Percentiles rank a stretch among this genome's conserved stretches.
These are phyloP conservation scores for Metschnikowia baotianmanensis DNA, from an alignment of 805 yeast species.

Conservation along the genomic window DNA sequence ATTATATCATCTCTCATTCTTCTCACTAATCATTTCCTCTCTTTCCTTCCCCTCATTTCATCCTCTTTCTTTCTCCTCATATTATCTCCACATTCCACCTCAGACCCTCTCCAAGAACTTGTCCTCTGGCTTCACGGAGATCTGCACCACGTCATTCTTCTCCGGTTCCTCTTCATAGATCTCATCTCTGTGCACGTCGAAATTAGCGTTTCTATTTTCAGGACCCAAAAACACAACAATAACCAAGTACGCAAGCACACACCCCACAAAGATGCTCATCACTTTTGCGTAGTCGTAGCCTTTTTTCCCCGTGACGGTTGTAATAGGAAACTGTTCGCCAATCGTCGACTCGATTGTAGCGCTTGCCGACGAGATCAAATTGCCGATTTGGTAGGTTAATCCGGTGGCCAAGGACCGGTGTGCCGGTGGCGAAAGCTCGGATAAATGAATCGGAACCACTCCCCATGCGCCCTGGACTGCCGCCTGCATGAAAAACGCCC, in stretches of 20 bases:
- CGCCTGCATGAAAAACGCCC: slow-evolving; percentile 61
- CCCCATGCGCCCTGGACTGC: slow-evolving; percentile 78
- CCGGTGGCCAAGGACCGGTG: slow-evolving; percentile 15
- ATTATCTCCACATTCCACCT: no score
- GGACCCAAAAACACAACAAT: slow-evolving; percentile 56
- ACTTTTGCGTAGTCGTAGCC: slow-evolving; percentile 61
- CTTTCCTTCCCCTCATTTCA: neutral
- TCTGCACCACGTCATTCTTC: slow-evolving; percentile 10
- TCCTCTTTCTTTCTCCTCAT: neutral
- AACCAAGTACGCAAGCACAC: slow-evolving; percentile 56
- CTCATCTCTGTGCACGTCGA: slow-evolving; percentile 15
- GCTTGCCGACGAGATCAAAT: slow-evolving; percentile 67
- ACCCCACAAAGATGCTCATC: slow-evolving; percentile 67
- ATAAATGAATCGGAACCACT: slow-evolving; percentile 61
- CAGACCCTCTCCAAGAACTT: slow-evolving; percentile 2
- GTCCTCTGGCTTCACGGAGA: slow-evolving; percentile 9
- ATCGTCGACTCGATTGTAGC: slow-evolving; percentile 67
- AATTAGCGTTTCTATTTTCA: slow-evolving; percentile 35
- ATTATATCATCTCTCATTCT: no score
- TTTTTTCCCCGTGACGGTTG: slow-evolving; percentile 15
- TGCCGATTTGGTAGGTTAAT: slow-evolving; percentile 67
- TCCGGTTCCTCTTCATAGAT: slow-evolving; percentile 11
- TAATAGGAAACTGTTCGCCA: slow-evolving; percentile 58
- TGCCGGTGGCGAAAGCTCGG: slow-evolving; percentile 50
- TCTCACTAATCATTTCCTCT: neutral